Conservation (phyloP, 1,284 basidiomycete genomes). For the Apiotrichum gracile region DNA sequence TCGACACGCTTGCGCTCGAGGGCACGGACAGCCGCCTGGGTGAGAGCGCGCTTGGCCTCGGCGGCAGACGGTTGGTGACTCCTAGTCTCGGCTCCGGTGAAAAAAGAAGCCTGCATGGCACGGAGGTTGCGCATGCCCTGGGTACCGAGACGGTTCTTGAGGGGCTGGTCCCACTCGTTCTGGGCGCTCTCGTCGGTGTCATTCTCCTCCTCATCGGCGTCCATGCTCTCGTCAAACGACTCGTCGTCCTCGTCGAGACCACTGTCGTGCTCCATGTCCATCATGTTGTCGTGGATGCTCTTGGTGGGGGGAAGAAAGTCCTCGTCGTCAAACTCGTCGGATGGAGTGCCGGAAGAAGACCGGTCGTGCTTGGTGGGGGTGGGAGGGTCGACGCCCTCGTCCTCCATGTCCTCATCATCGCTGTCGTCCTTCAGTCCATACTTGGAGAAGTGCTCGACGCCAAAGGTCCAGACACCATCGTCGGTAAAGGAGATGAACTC, state of each 20-base stretch:
- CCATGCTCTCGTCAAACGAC: constrained; percentile 10
- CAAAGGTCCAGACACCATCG: constrained; percentile 87
- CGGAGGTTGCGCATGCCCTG: constrained; percentile 72
- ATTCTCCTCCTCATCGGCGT: constrained; percentile 32
- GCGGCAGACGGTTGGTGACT: background rate
- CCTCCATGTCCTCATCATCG: constrained; percentile 28
- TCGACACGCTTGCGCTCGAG: constrained; percentile 15
- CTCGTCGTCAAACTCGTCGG: constrained; percentile 22
- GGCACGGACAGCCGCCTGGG: constrained; percentile 6
- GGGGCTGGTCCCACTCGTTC: constrained; percentile 22
- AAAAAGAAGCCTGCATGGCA: constrained; percentile 85
- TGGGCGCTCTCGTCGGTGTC: constrained; percentile 17
- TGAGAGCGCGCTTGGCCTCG: constrained; percentile 2
- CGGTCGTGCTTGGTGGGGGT: constrained; percentile 11
- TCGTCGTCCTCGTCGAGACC: constrained; percentile 22
- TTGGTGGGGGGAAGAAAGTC: constrained; percentile 39
- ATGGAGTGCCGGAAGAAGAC: background rate
- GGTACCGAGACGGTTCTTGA: constrained; percentile 53
- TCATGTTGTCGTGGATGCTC: constrained; percentile 27
- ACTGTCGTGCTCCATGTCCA: constrained; percentile 23
- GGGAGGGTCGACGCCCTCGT: constrained; percentile 12
- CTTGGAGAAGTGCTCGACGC: constrained; percentile 76
- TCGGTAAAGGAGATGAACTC: constrained; percentile 73
- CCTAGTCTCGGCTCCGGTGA: constrained; percentile 50
- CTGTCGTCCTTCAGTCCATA: constrained; percentile 47